These are phyloP conservation scores for Citrus trifoliata DNA, from an alignment of 345 rosid species.

Conservation along the genomic window DNA sequence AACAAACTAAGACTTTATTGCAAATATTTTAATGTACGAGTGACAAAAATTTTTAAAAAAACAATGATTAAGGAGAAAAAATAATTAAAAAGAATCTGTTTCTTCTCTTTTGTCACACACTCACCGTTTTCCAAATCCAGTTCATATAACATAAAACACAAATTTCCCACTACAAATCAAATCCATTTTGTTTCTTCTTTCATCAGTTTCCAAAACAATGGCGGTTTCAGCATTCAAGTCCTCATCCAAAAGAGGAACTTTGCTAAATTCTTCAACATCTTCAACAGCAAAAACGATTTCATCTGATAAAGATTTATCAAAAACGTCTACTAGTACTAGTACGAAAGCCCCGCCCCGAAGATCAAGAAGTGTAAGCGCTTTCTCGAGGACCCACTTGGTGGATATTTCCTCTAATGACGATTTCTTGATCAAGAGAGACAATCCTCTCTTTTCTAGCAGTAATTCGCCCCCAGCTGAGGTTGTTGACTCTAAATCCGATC, in stretches of 20 bases:
- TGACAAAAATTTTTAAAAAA: too few relatives aligned
- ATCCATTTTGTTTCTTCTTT: neutral
- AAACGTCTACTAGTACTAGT: neutral
- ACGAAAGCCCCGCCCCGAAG: conserved; percentile 33
- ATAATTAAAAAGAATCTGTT: too few relatives aligned
- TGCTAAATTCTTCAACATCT: neutral
- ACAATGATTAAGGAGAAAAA: too few relatives aligned
- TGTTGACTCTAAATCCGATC: neutral
- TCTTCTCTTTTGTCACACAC: too few relatives aligned
- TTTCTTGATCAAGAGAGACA: conserved; percentile 54
- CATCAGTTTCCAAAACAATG: conserved; percentile 9
- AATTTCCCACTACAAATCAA: neutral
- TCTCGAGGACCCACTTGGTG: conserved; percentile 34
- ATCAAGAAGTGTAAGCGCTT: conserved; percentile 64
- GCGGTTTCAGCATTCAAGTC: conserved; percentile 52
- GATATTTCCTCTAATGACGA: conserved; percentile 24
- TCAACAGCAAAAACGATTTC: conserved; percentile 3
- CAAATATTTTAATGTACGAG: too few relatives aligned
- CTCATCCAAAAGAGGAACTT: conserved; percentile 28
- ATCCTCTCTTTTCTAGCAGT: conserved; percentile 50
- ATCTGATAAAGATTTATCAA: conserved; percentile 10
- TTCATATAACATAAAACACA: neutral
- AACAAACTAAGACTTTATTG: too few relatives aligned
- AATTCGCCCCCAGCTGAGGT: conserved; percentile 21
- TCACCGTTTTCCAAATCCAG: too few relatives aligned